Evolutionary conservation across 139 green algal species (phyloP).

Genomic region (Nannochloris sp.): DNA sequence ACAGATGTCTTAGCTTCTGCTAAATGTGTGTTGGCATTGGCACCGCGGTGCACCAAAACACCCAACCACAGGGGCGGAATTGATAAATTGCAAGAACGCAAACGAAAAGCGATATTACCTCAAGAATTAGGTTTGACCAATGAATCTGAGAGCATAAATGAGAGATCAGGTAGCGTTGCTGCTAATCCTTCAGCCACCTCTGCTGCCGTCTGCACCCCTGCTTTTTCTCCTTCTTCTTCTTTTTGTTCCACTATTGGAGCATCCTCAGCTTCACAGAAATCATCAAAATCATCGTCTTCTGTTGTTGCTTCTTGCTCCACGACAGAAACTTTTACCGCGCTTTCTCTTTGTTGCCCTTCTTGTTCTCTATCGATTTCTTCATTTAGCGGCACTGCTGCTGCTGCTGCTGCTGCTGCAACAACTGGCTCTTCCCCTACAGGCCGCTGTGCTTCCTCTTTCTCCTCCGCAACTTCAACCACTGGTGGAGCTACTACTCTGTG

Average conservation of each 20-base stretch:
- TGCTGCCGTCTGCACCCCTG: background rate
- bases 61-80: too few species aligned
- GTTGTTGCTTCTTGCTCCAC: too few species aligned
- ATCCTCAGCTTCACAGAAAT: background rate
- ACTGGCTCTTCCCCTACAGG: too few species aligned
- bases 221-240: background rate
- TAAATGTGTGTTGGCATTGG: background rate
- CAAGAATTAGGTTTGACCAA: background rate
- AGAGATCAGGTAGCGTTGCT: background rate
- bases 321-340: too few species aligned
- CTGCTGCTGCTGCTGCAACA: too few species aligned
- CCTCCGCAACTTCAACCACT: too few species aligned
- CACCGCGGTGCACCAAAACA: too few species aligned
- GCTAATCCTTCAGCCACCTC: background rate
- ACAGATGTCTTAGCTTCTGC: background rate
- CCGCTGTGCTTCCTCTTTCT: too few species aligned
- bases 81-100: background rate
- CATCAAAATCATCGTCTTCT: background rate
- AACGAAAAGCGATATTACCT: background rate
- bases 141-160: background rate
- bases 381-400: too few species aligned
- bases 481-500: too few species aligned
- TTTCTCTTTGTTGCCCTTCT: too few species aligned
- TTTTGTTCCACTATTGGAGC: background rate
- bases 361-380: too few species aligned